These are phyloP conservation scores for Oryza punctata DNA, from an alignment of 176 grass and related monocot genomes.

Conservation along the genomic window DNA sequence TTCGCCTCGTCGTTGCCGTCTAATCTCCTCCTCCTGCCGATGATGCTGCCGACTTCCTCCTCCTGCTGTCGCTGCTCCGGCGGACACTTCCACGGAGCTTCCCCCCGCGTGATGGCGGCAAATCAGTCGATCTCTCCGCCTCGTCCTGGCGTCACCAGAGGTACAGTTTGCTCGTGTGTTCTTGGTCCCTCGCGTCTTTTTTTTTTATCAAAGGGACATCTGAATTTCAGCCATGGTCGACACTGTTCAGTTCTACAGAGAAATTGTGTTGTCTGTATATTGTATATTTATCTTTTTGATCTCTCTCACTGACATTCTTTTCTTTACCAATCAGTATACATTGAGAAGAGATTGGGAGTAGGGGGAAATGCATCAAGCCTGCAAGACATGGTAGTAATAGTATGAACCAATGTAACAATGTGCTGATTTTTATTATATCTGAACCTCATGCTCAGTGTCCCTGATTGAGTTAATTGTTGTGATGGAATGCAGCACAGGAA, in stretches of 20 bases:
- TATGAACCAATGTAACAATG: neutral
- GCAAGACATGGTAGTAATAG: constrained; percentile 30
- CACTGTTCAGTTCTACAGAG: neutral
- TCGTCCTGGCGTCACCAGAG: neutral
- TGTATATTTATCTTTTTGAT: neutral
- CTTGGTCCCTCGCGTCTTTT: neutral
- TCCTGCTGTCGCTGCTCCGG: neutral
- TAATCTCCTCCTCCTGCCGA: neutral
- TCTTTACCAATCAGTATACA: neutral
- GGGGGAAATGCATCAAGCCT: neutral
- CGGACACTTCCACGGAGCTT: neutral
- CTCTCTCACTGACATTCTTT: neutral
- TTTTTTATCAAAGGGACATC: neutral
- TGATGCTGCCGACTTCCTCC: neutral
- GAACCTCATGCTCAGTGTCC: neutral
- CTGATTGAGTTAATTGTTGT: neutral
- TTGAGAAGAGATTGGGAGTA: neutral
- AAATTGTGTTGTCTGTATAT: neutral
- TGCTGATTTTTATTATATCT: neutral
- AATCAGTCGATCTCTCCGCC: neutral
- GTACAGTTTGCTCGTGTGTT: neutral
- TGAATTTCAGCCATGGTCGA: neutral
- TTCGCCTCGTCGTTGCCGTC: too few species aligned
- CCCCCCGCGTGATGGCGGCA: neutral
- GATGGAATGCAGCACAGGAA: constrained; percentile 36